phyloP scores from a whole-genome alignment of 768 basidiomycete species.

The Boletellus ananas region DNA sequence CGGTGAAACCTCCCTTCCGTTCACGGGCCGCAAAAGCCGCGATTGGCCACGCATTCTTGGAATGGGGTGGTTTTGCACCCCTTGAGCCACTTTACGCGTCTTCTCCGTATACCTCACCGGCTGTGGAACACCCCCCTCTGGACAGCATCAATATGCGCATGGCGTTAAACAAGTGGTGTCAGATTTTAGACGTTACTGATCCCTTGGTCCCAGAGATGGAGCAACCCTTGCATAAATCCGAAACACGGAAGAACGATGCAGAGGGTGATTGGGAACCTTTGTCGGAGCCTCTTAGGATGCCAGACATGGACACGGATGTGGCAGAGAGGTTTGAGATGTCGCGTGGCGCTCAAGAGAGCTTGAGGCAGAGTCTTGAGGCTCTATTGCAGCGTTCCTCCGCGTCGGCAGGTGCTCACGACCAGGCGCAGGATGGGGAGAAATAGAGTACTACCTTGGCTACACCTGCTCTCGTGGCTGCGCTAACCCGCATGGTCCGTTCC shows the following conservation, averaged over 20 bases:
- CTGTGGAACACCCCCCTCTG: constrained; percentile 8
- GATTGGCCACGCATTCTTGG: constrained; percentile 29
- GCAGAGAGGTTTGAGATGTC: constrained; percentile 6
- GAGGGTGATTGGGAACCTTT: constrained; percentile 25
- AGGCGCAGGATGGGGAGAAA: background rate
- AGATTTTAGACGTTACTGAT: constrained; percentile 30
- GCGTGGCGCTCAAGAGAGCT: constrained; percentile 7
- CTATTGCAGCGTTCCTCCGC: constrained; percentile 11
- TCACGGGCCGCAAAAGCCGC: constrained; percentile 29
- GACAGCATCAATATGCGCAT: constrained; percentile 30
- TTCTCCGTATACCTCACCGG: constrained; percentile 24
- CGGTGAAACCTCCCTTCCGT: constrained; percentile 23
- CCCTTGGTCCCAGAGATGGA: constrained; percentile 32
- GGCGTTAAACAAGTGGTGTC: constrained; percentile 33
- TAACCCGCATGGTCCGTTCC: constrained; percentile 14
- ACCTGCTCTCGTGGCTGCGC: background rate
- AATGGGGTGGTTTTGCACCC: constrained; percentile 32
- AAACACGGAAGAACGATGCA: constrained; percentile 3
- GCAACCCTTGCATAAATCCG: background rate
- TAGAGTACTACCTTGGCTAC: background rate
- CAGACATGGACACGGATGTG: background rate
- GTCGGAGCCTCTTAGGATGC: constrained; percentile 13
- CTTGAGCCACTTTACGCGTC: constrained; percentile 28
- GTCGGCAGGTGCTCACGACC: background rate
- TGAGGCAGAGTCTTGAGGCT: constrained; percentile 25